Evolutionary conservation across 371 early-diverging fungal species (phyloP).

Genomic region (Lichtheimia corymbifera): DNA sequence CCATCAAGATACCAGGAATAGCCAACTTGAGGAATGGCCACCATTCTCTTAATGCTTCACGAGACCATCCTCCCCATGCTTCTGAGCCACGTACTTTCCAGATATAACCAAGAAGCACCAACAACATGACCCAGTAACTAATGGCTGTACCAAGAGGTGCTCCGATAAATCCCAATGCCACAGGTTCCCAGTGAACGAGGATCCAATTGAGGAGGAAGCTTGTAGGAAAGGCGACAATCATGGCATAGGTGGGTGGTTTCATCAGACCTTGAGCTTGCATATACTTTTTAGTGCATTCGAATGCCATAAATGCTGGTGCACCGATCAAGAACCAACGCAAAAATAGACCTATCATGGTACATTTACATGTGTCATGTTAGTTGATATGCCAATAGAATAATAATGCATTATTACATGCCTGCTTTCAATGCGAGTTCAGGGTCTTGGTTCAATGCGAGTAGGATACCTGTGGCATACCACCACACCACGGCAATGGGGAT

Average conservation of each 20-base stretch:
- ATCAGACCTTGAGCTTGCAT: slow-evolving; percentile 84
- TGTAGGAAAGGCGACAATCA: slow-evolving; percentile 62
- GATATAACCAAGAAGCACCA: slow-evolving; percentile 61
- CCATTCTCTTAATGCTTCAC: slow-evolving; percentile 54
- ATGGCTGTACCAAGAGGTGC: slow-evolving; percentile 76
- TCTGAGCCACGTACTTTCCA: slow-evolving; percentile 56
- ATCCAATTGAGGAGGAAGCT: slow-evolving; percentile 67
- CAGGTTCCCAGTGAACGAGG: slow-evolving; percentile 63
- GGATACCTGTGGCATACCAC: slow-evolving; percentile 63
- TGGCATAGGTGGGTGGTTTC: slow-evolving; percentile 67
- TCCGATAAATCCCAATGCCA: slow-evolving; percentile 74
- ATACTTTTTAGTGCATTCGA: slow-evolving; percentile 79
- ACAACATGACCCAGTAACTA: slow-evolving; percentile 63
- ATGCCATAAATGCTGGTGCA: slow-evolving; percentile 71
- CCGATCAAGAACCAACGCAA: slow-evolving; percentile 67
- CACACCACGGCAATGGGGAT: slow-evolving; percentile 77
- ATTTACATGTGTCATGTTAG: not conserved
- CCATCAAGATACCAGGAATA: slow-evolving; percentile 43
- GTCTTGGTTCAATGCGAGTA: slow-evolving; percentile 45
- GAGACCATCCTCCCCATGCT: slow-evolving; percentile 70
- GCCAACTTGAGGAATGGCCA: slow-evolving; percentile 69
- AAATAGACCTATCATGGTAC: slow-evolving; percentile 47
- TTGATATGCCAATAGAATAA: not conserved
- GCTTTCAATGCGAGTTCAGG: slow-evolving; percentile 33
- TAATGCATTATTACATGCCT: slow-evolving; percentile 16